Evolutionary conservation across 305 asterid genomes (phyloP), one percentile per base, ranked within the genome.

Genomic region (Fraxinus platypoda): DNA sequence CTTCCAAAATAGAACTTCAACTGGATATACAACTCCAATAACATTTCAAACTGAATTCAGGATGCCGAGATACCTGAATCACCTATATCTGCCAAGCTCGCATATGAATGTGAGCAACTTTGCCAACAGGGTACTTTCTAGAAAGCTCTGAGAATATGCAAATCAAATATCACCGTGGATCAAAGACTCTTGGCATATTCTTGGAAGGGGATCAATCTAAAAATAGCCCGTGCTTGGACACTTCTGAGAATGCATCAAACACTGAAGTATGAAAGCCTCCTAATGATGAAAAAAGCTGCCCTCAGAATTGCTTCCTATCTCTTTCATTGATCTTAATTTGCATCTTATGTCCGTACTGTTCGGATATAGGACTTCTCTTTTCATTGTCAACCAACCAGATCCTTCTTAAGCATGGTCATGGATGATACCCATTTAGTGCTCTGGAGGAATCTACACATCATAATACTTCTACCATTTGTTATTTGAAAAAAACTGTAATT

Each of bases 11-110:
- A n/a, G n/a, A n/a, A n/a, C n/a, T n/a, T n/a, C n/a, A n/a, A n/a
- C n/a, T n/a, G n/a, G n/a, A n/a, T n/a, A n/a, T n/a, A n/a, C n/a
- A n/a, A n/a, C n/a, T n/a, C n/a, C n/a, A n/a, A n/a, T n/a, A n/a
- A n/a, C n/a, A n/a, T n/a, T n/a, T n/a, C n/a, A n/a, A n/a, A n/a
- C n/a, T n/a, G n/a, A n/a, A n/a, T n/a, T 79, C 94, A 38, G 93
- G 89, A 82, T 80, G 76, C 84, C 70, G 93, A 89, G 84, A 81
- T 80, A 52, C 89, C 94, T 4, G 87, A 90, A 77, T 88, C 90
- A 4, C 92, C 93, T 72, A 31, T 83, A 74, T 89, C 91, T 35
- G 87, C 91, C 57, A 89, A 83, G 83, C 83, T 87, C 83, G 81
- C 88, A 17, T 86, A 59, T 75, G 89, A 86, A 79, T 86, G 85